Evolutionary conservation across 805 yeast genomes (phyloP), one percentile per base, ranked within the genome.

Genomic region (Nakazawaea sp.): DNA sequence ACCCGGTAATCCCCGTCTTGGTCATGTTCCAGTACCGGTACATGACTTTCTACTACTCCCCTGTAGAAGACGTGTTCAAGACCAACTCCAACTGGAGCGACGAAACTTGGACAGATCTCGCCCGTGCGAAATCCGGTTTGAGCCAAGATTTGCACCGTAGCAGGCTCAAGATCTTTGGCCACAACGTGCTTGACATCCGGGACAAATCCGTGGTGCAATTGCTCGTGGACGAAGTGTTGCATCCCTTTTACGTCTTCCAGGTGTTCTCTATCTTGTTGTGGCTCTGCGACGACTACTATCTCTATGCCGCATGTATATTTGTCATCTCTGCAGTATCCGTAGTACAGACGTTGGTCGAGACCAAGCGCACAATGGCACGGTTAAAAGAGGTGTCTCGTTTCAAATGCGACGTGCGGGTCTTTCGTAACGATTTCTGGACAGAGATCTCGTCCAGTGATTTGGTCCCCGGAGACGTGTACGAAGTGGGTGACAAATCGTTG

Each of bases 391-490:
- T 92, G 43, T 82, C 96, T 0, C 65, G 66, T 42, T 79, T 81
- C 48, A 73, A 68, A n/a, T 82, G 94, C 50, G 86, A 78, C 34
- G 84, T 89, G 5, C 72, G 97, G 48, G 97, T 86, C 1, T 78
- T 89, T 70, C 77, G 97, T 56, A 88, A 85, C 51, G 96, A 82
- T 10, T 92, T 86, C 57, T 90, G 97, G 98, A 81, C 78, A 35
- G 88, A 81, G 46, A 64, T 81, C 2, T 69, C 72, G 26, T 81
- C 95, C 0, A 66, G 70, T 10, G 92, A 86, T 30, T 66, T 92
- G 23, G 97, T 92, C 1, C 97, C 97, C 0, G 99, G 99, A 35
- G 99, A 92, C 56, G 75, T 92, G 1, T 88, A 81, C 53, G 98
- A 92, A 61, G 76, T 92, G 25, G 79, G 88, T 1, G 97, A 89